Percentiles rank a stretch among this genome's conserved stretches.
Evolutionary conservation across 352 stramenopile genomes (phyloP).

Genomic region (Peronospora belbahrii): DNA sequence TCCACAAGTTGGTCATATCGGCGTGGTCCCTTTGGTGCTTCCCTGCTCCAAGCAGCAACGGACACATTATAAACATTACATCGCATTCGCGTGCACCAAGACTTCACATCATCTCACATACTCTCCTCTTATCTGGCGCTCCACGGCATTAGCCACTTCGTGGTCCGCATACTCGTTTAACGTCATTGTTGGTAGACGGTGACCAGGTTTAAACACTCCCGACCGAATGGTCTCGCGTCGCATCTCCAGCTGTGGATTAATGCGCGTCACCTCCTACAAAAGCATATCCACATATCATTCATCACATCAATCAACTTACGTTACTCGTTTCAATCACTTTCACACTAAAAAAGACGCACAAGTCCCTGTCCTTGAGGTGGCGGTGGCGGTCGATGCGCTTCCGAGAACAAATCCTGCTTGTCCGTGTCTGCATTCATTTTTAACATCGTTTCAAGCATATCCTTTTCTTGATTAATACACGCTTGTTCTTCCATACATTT

Average conservation of each 20-base stretch:
- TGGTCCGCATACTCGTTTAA: slow-evolving; percentile 89
- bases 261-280: slow-evolving; percentile 74
- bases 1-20: slow-evolving; percentile 91
- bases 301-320: neutral
- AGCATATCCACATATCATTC: slow-evolving; percentile 2
- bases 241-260: slow-evolving; percentile 84
- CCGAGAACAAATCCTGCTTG: slow-evolving; percentile 62
- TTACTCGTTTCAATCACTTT: neutral
- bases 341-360: slow-evolving; percentile 33
- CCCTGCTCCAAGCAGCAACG: slow-evolving; percentile 22
- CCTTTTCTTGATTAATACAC: slow-evolving; percentile 64
- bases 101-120: slow-evolving; percentile 17
- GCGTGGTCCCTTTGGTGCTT: slow-evolving; percentile 46
- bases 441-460: slow-evolving; percentile 84
- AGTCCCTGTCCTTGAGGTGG: slow-evolving; percentile 65
- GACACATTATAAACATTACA: slow-evolving; percentile 2
- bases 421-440: slow-evolving; percentile 62
- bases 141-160: slow-evolving; percentile 83
- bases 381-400: slow-evolving; percentile 50
- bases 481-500: slow-evolving; percentile 77
- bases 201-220: slow-evolving; percentile 92
- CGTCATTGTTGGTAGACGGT: slow-evolving; percentile 93
- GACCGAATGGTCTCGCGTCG: slow-evolving; percentile 79
- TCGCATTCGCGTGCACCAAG: slow-evolving; percentile 1
- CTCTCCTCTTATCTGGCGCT: slow-evolving; percentile 75